These are phyloP conservation scores for Sporothrix schenckii DNA, from an alignment of 2,329 filamentous ascomycete genomes.

Conservation along the genomic window DNA sequence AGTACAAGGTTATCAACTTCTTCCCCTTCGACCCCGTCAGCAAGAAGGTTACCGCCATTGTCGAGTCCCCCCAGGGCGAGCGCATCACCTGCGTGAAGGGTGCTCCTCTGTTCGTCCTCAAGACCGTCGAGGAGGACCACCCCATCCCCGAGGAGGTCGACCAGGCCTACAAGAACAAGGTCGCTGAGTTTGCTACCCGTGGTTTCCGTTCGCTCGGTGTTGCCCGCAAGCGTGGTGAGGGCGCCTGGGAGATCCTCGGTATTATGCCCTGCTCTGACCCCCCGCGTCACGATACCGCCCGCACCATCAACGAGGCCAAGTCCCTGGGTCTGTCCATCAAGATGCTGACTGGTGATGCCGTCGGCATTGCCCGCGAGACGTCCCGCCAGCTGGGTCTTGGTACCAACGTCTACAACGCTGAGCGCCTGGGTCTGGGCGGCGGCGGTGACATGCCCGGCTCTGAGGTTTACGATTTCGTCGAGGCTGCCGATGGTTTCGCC, in stretches of 20 bases:
- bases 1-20: constrained; percentile 85
- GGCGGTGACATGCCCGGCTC: constrained; percentile 92
- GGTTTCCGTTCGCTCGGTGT: constrained; percentile 94
- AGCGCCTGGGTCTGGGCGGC: constrained; percentile 85
- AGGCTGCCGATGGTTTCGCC: constrained; percentile 92
- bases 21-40: constrained; percentile 89
- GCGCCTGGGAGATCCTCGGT: constrained; percentile 86
- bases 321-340: constrained; percentile 86
- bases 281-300: constrained; percentile 85
- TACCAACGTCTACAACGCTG: constrained; percentile 92
- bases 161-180: constrained; percentile 87
- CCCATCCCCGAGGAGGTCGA: constrained; percentile 75
- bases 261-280: constrained; percentile 95
- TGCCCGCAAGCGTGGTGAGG: constrained; percentile 82
- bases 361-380: constrained; percentile 89
- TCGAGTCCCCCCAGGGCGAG: constrained; percentile 81
- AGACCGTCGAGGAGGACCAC: constrained; percentile 84
- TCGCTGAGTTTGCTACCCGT: constrained; percentile 87
- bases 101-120: constrained; percentile 83
- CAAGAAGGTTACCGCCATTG: constrained; percentile 85
- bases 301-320: constrained; percentile 89
- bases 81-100: constrained; percentile 89
- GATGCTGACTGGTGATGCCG: constrained; percentile 94
- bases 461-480: constrained; percentile 92
- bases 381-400: constrained; percentile 88